phyloP scores from a whole-genome alignment of 1,284 basidiomycete genomes.

The Pholiota adiposa region DNA sequence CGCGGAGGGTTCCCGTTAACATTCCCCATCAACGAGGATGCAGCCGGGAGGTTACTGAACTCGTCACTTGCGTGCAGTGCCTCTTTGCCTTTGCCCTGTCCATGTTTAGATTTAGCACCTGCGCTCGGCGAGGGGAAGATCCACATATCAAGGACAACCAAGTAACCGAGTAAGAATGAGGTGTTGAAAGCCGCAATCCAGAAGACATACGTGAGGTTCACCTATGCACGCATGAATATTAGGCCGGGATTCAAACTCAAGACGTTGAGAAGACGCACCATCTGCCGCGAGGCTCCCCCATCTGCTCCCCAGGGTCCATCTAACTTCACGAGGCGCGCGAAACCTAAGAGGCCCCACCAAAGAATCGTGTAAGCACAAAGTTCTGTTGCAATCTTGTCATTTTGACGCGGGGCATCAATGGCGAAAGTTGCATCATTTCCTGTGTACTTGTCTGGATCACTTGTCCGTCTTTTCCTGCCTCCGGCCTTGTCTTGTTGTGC shows the following conservation, averaged over 20 bases:
- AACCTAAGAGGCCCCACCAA: conserved; percentile 74
- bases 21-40: background rate
- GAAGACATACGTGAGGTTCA: conserved; percentile 87
- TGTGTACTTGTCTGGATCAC: conserved; percentile 8
- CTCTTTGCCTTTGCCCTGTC: conserved; percentile 9
- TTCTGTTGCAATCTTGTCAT: conserved; percentile 75
- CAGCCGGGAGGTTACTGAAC: background rate
- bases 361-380: conserved; percentile 76
- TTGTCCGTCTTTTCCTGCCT: conserved; percentile 22
- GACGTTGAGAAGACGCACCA: conserved; percentile 53
- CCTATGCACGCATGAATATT: conserved; percentile 46
- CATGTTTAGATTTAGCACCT: conserved; percentile 26
- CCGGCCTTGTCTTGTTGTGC: background rate
- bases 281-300: conserved; percentile 71
- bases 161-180: conserved; percentile 82
- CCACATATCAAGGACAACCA: conserved; percentile 69
- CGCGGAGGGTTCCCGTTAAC: conserved; percentile 45
- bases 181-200: conserved; percentile 94
- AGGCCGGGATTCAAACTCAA: background rate
- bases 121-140: conserved; percentile 57
- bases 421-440: conserved; percentile 11
- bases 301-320: conserved; percentile 36
- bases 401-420: conserved; percentile 47
- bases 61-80: background rate
- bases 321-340: conserved; percentile 37